Evolutionary conservation across 1,284 basidiomycete genomes (phyloP), one percentile per base, ranked within the genome.

Genomic region (Singerocomus rubriflavus): DNA sequence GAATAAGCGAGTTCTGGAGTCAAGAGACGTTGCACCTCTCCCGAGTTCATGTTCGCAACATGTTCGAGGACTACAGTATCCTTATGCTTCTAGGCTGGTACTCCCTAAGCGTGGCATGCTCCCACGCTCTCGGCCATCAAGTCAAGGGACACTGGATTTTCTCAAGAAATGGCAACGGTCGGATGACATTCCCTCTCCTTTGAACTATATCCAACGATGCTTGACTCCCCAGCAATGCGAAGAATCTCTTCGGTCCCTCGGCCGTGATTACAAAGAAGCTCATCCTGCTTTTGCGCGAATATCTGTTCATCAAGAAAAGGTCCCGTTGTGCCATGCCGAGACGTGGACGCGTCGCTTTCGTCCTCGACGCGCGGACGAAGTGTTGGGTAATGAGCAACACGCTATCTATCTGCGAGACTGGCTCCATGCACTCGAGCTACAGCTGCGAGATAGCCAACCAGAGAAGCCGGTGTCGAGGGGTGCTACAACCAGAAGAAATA

Each of bases 321-420:
- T 3, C 7, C 30, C 45, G 14, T 46, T 32, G 21, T 35, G 26
- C 16, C 43, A 49, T 48, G 17, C 36, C 67, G 79, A 84, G 35
- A 67, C 79, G 5, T 96, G 93, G 92, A 73, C 78, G 31, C 84
- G 90, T 44, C 85, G 80, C 55, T 96, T 89, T 78, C 80, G 81
- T 25, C 94, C 94, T 8, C 77, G 74, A 46, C 69, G 73, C 32
- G 88, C 92, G 1, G 72, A 78, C 13, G 80, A 95, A 58, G 84
- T 96, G 0, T 73, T 98, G 1, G 91, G 91, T 9, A 97, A 96
- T 65, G 84, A 91, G 64, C 63, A 71, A 5, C 81, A 84, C 51
- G 84, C 92, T 0, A 63, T 75, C 14, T 93, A 89, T 68, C 76
- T 97, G 36, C 81, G 86, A 32, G 83, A 90, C 50, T 98, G 94